Evolutionary conservation across 169 alveolate species (phyloP), one percentile per base, ranked within the genome.

Genomic region (Cryptosporidium viatorum): DNA sequence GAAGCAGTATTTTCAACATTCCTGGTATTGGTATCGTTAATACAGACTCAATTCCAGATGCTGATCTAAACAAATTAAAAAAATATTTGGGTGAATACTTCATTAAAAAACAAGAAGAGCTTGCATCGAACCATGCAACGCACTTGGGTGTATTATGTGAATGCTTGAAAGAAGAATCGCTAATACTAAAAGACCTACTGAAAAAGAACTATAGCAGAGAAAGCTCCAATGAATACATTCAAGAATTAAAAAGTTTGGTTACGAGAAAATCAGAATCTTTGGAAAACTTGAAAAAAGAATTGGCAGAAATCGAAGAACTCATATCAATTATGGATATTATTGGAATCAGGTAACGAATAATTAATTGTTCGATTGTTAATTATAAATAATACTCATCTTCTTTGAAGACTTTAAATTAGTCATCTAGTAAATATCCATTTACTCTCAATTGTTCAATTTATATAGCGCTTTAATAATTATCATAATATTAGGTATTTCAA

Each of bases 11-110:
- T 26, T 80, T 80, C 41, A 80, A 80, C 12, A 80, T 80, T 45
- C 89, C 89, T n/a, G 89, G 89, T 29, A 80, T 80, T 60, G 89
- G 89, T 6, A 14, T 80, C 12, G 80, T 80, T 29, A 80, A 80
- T 12, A 62, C 75, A 1, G 75, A 65, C 14, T 43, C 89, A 6
- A 80, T 80, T 60, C 62, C 80, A 0, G 75, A 80, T 6, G 41
- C 39, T 16, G 89, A 80, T 37, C 39, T 62, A 14, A 37, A 59
- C 39, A 80, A 80, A 37, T 48, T 80, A 23, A 59, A 80, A 62
- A 80, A 65, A 29, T 80, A 80, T 55, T n/a, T 80, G 68, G 69
- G 68, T 16, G 89, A 80, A 18, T 65, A 80, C 31, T 45, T 62
- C 39, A 12, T 65, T 16, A 80, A 62, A 31, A 80, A 80, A n/a